Percentiles rank a stretch among this genome's conserved stretches.
Conservation (phyloP, 805 yeast genomes). For the Yamadazyma laniorum region DNA sequence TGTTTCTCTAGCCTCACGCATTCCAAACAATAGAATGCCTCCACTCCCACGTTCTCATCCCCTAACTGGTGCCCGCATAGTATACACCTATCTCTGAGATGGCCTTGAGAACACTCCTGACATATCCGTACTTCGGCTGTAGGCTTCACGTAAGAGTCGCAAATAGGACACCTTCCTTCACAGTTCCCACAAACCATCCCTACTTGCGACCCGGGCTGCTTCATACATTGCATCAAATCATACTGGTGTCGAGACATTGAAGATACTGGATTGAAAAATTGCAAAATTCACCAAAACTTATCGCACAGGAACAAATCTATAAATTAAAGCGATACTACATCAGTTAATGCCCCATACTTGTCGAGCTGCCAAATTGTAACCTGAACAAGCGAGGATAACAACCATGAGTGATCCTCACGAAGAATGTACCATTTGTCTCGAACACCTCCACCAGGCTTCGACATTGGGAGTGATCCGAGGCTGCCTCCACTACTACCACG, state of each 20-base stretch:
- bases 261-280: background rate
- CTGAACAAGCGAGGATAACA: too few species aligned
- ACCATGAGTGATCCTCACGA: conserved; percentile 11
- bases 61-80: conserved; percentile 69
- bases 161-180: conserved; percentile 88
- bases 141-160: conserved; percentile 83
- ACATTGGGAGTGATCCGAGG: conserved; percentile 24
- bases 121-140: conserved; percentile 67
- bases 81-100: conserved; percentile 63
- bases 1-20: conserved; percentile 78
- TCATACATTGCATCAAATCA: conserved; percentile 79
- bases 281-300: background rate
- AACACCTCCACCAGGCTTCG: conserved; percentile 15
- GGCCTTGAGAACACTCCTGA: conserved; percentile 81
- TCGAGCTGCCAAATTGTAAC: too few species aligned
- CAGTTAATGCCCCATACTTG: too few species aligned
- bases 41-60: conserved; percentile 41
- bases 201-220: conserved; percentile 71
- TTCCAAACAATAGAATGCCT: conserved; percentile 80
- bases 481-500: conserved; percentile 59
- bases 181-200: conserved; percentile 82
- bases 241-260: conserved; percentile 91
- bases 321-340: too few species aligned
- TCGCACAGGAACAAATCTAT: too few species aligned
- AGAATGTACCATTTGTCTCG: conserved; percentile 66